These are phyloP conservation scores for Coniosporium tulheliwenetii DNA, from an alignment of 2,329 filamentous ascomycete species.

Conservation along the genomic window DNA sequence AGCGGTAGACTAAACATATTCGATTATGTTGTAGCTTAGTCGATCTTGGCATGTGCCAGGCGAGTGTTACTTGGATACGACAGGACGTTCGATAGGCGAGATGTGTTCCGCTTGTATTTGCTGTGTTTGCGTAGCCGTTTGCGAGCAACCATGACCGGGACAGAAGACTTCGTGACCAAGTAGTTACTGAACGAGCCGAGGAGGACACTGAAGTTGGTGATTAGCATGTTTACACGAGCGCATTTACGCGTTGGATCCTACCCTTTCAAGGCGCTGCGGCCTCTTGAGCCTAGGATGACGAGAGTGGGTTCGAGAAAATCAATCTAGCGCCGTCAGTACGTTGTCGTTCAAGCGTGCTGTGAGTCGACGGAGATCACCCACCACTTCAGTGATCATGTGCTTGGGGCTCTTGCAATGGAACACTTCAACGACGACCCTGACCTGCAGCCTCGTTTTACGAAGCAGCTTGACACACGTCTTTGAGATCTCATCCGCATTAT, in stretches of 20 bases:
- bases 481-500: slow-evolving; percentile 71
- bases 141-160: slow-evolving; percentile 93
- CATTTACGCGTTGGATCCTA: slow-evolving; percentile 28
- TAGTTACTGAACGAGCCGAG: slow-evolving; percentile 97
- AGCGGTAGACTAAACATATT: too few relatives aligned
- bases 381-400: slow-evolving; percentile 87
- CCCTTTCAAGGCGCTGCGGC: slow-evolving; percentile 86
- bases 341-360: not conserved
- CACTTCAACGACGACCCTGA: slow-evolving; percentile 86
- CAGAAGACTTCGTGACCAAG: slow-evolving; percentile 87
- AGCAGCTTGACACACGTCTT: slow-evolving; percentile 72
- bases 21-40: slow-evolving; percentile 27
- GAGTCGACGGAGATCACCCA: slow-evolving; percentile 19
- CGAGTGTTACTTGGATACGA: slow-evolving; percentile 46
- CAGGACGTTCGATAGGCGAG: slow-evolving; percentile 70
- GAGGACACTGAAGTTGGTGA: slow-evolving; percentile 48
- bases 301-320: slow-evolving; percentile 82
- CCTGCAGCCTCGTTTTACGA: slow-evolving; percentile 81
- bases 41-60: slow-evolving; percentile 59
- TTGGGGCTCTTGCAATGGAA: slow-evolving; percentile 97
- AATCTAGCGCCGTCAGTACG: slow-evolving; percentile 36
- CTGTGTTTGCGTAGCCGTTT: slow-evolving; percentile 79
- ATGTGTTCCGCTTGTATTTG: slow-evolving; percentile 57
- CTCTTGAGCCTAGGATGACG: slow-evolving; percentile 82
- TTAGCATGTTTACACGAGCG: not conserved